Evolutionary conservation across 306 rosid genomes (phyloP).

Genomic region (Carpinus fangiana): DNA sequence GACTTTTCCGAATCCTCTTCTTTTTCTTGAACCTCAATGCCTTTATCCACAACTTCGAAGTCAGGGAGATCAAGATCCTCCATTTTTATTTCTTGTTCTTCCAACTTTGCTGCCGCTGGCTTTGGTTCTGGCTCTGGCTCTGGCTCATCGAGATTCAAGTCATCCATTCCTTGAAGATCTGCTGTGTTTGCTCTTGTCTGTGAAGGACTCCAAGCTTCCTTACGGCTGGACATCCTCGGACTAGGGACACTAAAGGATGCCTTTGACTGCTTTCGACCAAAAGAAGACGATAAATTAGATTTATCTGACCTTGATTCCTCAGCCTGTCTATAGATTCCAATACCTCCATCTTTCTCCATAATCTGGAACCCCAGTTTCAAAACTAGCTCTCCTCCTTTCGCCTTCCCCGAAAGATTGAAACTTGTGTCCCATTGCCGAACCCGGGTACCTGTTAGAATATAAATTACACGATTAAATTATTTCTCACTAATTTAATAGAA

Average conservation of each 20-base stretch:
- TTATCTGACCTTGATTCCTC: slow-evolving; percentile 47
- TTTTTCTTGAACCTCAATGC: slow-evolving; percentile 75
- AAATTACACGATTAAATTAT: too few species aligned
- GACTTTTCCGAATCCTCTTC: slow-evolving; percentile 50
- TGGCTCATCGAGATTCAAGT: slow-evolving; percentile 89
- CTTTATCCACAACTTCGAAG: slow-evolving; percentile 87
- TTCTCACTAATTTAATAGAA: too few species aligned
- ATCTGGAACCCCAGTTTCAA: slow-evolving; percentile 90
- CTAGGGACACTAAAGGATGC: slow-evolving; percentile 87
- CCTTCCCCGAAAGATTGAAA: slow-evolving; percentile 77
- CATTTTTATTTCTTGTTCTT: slow-evolving; percentile 48
- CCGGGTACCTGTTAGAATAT: slow-evolving; percentile 15
- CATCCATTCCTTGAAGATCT: slow-evolving; percentile 76
- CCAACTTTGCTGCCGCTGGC: slow-evolving; percentile 38
- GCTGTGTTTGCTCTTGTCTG: slow-evolving; percentile 24
- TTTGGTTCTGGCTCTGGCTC: slow-evolving; percentile 70
- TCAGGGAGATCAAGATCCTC: slow-evolving; percentile 89
- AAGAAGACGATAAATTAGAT: slow-evolving; percentile 41
- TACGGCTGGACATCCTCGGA: slow-evolving; percentile 68
- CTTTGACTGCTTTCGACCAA: slow-evolving; percentile 81
- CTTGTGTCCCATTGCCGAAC: slow-evolving; percentile 83
- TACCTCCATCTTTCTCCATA: slow-evolving; percentile 92
- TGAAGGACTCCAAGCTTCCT: slow-evolving; percentile 72
- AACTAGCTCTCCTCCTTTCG: slow-evolving; percentile 84
- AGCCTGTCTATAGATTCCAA: slow-evolving; percentile 63